Base-by-base conservation (phyloP, 1,139 yeast species). In the Zygoascus sp. region DNA sequence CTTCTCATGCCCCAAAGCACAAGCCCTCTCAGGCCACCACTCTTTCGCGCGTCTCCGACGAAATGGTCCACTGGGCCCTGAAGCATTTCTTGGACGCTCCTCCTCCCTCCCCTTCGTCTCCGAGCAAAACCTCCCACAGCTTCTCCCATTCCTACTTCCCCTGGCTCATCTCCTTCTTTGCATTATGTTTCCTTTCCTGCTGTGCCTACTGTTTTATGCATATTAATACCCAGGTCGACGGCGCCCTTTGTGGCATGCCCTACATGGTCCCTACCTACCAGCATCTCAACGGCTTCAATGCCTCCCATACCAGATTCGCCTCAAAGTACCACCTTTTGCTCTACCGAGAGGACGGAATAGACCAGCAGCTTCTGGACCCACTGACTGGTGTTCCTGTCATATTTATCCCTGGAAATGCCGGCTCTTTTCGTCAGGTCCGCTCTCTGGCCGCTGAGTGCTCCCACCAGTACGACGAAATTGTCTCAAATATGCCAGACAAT, bases 401-500 rank as follows among this genome's bases (percentile, higher is more conserved):
- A 16, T 87, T 87, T 60, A 83, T 87, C 27, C 96, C 95, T 1
- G 96, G 96, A 1, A 87, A 87, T 61, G 95, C 95, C 1, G 95
- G 96, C 1, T 81, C 89, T 54, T 86, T 75, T 60, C 78, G 81
- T 55, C 96, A 87, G 62, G 88, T 77, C 9, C 70, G 95, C 50
- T 83, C 94, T 1, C 75, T 86, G 16, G 95, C 95, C 1, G 79
- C 95, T 1, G 83, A 82, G 53, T 67, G 83, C 23, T 73, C 90
- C 1, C 72, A 74, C 45, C 60, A 79, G 5, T 80, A 66, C 54
- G 73, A 68, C 52, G 30, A 28, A n/a, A 36, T 36, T 19, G n/a
- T 15, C 8, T 32, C 27, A 1, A 13, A 20, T 7, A 8, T 15
- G 7, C 41, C 38, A 10, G 28, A 25, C 9, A 25, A 25, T 25